phyloP scores from a whole-genome alignment of 1,139 yeast genomes.

The Hyphopichia pseudoburtonii region DNA sequence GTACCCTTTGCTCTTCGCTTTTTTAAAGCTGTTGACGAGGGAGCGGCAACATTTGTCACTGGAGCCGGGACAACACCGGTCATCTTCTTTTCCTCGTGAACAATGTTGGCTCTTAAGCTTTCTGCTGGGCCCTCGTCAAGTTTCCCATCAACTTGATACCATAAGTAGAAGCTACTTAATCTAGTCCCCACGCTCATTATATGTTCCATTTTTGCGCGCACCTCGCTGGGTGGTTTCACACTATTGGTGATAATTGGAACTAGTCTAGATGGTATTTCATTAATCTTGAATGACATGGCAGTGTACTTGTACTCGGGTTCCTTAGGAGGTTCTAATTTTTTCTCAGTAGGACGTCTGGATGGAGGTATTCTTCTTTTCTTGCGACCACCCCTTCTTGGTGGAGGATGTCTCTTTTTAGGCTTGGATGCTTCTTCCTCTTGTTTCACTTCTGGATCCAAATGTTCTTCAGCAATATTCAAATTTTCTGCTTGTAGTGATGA shows the following conservation, averaged over 20 bases:
- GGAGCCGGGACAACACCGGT: constrained; percentile 29
- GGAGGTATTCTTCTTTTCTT: constrained; percentile 21
- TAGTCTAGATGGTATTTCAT: constrained; percentile 63
- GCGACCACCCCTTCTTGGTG: constrained; percentile 19
- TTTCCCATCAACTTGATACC: constrained; percentile 85
- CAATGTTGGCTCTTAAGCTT: constrained; percentile 38
- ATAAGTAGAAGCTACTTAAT: constrained; percentile 61
- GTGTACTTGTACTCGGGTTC: constrained; percentile 52
- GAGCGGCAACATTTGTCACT: constrained; percentile 10
- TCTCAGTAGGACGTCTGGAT: constrained; percentile 19
- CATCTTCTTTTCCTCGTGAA: constrained; percentile 45
- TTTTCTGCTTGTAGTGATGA: constrained; percentile 10
- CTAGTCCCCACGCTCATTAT: constrained; percentile 63
- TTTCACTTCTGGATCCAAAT: constrained; percentile 8
- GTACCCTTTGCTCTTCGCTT: constrained; percentile 36
- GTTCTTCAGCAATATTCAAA: constrained; percentile 8
- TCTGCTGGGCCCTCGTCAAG: constrained; percentile 64
- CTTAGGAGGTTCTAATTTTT: constrained; percentile 26
- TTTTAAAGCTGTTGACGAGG: constrained; percentile 15
- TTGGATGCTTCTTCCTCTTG: constrained; percentile 9
- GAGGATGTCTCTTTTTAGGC: constrained; percentile 20
- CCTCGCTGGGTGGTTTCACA: constrained; percentile 56
- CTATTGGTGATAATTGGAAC: constrained; percentile 72
- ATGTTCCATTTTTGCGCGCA: constrained; percentile 59
- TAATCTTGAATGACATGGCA: constrained; percentile 63